Conservation (phyloP, 805 yeast genomes). For the Ogataea glucozyma region DNA sequence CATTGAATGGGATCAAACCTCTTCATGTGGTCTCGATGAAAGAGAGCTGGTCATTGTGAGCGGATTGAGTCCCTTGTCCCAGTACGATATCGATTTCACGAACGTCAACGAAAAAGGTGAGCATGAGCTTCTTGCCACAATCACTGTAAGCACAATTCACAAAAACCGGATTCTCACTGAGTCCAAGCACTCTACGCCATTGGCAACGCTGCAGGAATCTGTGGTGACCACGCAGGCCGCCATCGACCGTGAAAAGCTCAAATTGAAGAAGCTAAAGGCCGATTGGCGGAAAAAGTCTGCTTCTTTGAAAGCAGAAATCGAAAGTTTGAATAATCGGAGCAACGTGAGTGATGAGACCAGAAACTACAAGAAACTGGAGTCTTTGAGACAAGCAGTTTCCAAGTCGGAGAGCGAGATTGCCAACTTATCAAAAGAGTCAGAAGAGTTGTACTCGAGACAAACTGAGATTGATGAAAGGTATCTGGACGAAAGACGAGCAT, state of each 20-base stretch:
- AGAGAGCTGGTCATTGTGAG: slow-evolving; percentile 58
- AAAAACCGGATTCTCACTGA: slow-evolving; percentile 35
- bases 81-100: slow-evolving; percentile 56
- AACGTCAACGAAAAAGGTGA: slow-evolving; percentile 36
- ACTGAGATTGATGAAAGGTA: slow-evolving; percentile 41
- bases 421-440: slow-evolving; percentile 37
- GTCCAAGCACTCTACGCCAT: slow-evolving; percentile 47
- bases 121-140: slow-evolving; percentile 32
- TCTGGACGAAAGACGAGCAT: slow-evolving; percentile 39
- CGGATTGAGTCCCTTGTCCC: slow-evolving; percentile 64
- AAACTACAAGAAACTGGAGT: slow-evolving; percentile 50
- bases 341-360: slow-evolving; percentile 59
- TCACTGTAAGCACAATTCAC: slow-evolving; percentile 38
- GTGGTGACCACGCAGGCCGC: slow-evolving; percentile 63
- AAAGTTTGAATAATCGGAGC: slow-evolving; percentile 45
- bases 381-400: slow-evolving; percentile 48
- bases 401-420: slow-evolving; percentile 40
- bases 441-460: slow-evolving; percentile 38
- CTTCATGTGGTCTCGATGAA: slow-evolving; percentile 47
- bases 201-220: slow-evolving; percentile 64
- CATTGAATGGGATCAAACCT: slow-evolving; percentile 66
- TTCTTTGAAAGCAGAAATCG: slow-evolving; percentile 57
- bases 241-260: slow-evolving; percentile 56
- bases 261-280: slow-evolving; percentile 55
- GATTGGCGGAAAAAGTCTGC: slow-evolving; percentile 58